Base-by-base conservation (phyloP, 768 basidiomycete species). In the Boletus vermiculosoides region DNA sequence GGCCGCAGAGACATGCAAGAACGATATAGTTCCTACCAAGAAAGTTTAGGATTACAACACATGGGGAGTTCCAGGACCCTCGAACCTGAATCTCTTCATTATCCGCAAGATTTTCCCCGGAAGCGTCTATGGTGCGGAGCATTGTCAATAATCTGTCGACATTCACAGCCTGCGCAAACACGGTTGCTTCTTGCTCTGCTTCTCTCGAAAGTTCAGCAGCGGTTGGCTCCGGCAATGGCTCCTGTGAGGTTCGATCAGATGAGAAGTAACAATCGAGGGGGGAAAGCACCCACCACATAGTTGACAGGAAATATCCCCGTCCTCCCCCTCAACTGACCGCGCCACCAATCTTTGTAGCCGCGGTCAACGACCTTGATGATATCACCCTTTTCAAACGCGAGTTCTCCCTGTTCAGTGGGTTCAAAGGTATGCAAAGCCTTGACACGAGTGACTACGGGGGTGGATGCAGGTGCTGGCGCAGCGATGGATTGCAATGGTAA, bases 251-350 rank as follows among this genome's bases (percentile, higher is more conserved):
- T 20, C 15, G 34, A 55, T 58, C 23, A 50, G 50, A 45, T 5
- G 44, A 37, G 20, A 46, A 42, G 39, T 0, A n/a, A 31, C 9
- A 8, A 15, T 55, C 33, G 23, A 54, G 18, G 20, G 16, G 25
- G 31, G 48, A 47, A 44, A 52, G 57, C 37, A 80, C 87, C 8
- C 64, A 92, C 92, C 63, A 98, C 93, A 75, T 98, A 97, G 71
- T 96, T 97, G 20, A 96, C 92, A 0, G 96, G 96, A 73, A 98
- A 98, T 46, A 98, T 98, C 44, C 94, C 94, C 3, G 94, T 93
- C 56, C 90, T 77, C 0, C 92, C 94, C 66, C 86, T 90, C 45
- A 95, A 72, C 63, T 97, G 94, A 1, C 96, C 96, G 23, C 92
- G 76, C 93, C 94, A 98, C 96, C 96, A 98, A 68, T 97, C 94